Percentiles rank a stretch among this genome's conserved stretches.
phyloP scores from a whole-genome alignment of 1,284 basidiomycete genomes.

The Marasmius sp. region DNA sequence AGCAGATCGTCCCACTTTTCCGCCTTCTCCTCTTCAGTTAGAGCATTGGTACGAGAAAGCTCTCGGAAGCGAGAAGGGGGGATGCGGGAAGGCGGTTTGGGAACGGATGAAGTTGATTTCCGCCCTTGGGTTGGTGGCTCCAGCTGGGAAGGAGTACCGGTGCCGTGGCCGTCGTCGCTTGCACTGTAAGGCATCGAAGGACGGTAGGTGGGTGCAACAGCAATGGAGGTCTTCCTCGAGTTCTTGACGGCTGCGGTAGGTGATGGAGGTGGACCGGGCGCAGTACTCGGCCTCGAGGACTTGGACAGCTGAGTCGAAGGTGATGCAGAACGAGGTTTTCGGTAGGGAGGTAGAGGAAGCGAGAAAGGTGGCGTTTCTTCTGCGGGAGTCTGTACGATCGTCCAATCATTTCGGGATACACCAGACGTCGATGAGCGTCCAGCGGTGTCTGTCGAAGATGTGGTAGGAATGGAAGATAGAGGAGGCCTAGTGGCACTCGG shows the following conservation, averaged over 20 bases:
- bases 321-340: slow-evolving; percentile 10
- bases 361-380: slow-evolving; percentile 29
- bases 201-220: neutral
- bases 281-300: neutral
- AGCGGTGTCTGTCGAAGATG: neutral
- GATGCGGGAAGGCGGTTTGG: neutral
- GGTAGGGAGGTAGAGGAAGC: slow-evolving; percentile 26
- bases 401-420: slow-evolving; percentile 26
- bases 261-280: neutral
- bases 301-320: neutral
- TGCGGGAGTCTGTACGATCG: slow-evolving; percentile 29
- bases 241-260: neutral
- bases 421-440: neutral
- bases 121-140: neutral
- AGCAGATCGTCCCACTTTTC: slow-evolving; percentile 69
- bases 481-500: neutral
- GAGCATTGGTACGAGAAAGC: slow-evolving; percentile 32
- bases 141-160: neutral
- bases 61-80: slow-evolving; percentile 42
- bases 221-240: neutral
- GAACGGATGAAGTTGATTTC: slow-evolving; percentile 1
- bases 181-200: neutral
- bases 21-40: slow-evolving; percentile 68
- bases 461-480: neutral
- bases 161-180: neutral